Conservation (phyloP, 495 filamentous ascomycete species). For the Staphylotrichum tortipilum region DNA sequence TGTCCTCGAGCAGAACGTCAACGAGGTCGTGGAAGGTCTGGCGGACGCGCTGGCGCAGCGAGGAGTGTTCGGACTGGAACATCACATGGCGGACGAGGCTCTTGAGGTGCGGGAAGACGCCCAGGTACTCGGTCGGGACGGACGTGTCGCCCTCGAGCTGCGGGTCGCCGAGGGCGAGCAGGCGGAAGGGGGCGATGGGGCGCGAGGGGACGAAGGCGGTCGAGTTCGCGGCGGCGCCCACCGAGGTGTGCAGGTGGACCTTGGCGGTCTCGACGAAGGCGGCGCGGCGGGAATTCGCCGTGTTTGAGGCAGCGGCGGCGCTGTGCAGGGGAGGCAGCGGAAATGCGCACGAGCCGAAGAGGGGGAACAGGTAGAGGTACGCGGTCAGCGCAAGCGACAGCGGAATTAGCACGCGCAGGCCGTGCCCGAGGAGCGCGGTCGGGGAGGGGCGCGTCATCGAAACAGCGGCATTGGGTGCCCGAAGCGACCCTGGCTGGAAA, state of each 20-base stretch:
- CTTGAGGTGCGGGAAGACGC: conserved; percentile 49
- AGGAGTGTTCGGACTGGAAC: conserved; percentile 34
- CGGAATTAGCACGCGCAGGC: conserved; percentile 58
- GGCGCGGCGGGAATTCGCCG: conserved; percentile 13
- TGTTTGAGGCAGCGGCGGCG: conserved; percentile 15
- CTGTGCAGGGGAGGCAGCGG: conserved; percentile 42
- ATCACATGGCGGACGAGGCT: conserved; percentile 44
- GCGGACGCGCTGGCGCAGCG: conserved; percentile 37
- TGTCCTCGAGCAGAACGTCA: conserved; percentile 50
- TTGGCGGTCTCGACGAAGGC: conserved; percentile 41
- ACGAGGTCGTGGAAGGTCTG: conserved; percentile 44
- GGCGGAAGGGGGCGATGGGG: conserved; percentile 63
- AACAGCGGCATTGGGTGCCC: conserved; percentile 26
- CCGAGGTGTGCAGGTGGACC: conserved; percentile 33
- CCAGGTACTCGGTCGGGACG: conserved; percentile 53
- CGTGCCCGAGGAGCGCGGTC: conserved; percentile 51
- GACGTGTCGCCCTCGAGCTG: conserved; percentile 92
- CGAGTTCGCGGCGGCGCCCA: not conserved
- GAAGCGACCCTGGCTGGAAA: conserved; percentile 1
- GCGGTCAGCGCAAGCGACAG: conserved; percentile 57
- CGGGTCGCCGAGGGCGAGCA: conserved; percentile 86
- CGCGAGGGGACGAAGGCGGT: conserved; percentile 18
- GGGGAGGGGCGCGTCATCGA: conserved; percentile 47
- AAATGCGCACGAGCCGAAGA: conserved; percentile 76
- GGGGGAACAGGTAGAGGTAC: conserved; percentile 84